Conservation (phyloP, 257 asterid species). For the Rauvolfia tetraphylla region DNA sequence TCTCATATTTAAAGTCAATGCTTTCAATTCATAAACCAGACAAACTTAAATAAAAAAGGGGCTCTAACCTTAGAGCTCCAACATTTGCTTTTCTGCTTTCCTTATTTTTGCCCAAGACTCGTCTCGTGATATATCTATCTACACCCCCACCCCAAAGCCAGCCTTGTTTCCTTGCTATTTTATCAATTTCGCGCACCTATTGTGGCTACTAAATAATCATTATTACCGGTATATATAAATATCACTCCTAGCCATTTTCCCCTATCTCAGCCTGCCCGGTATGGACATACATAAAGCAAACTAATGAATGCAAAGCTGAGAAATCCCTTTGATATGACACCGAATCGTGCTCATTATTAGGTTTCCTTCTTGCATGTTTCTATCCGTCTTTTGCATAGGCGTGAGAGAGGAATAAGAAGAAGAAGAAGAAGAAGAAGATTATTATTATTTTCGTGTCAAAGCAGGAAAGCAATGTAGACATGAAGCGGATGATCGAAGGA, state of each 20-base stretch:
- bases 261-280: background rate
- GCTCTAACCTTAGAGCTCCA: conserved; percentile 22
- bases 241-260: background rate
- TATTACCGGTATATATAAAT: background rate
- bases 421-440: background rate
- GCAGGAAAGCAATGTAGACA: background rate
- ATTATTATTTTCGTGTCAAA: background rate
- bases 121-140: background rate
- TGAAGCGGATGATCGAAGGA: background rate
- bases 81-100: background rate
- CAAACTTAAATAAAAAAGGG: background rate
- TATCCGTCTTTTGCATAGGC: background rate
- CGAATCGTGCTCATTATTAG: conserved; percentile 7
- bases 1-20: conserved; percentile 30
- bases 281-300: background rate
- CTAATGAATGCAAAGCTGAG: conserved; percentile 9
- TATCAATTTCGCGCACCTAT: conserved; percentile 1
- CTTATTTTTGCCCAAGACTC: background rate
- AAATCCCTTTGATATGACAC: background rate
- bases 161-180: background rate
- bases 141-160: background rate
- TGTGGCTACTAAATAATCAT: background rate
- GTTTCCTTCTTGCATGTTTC: background rate
- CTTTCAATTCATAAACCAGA: background rate
- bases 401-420: background rate